A percentile compares a stretch with the other conserved stretches of the same genome.
Conservation (phyloP, 257 asterid genomes). For the Gentiana dahurica region DNA sequence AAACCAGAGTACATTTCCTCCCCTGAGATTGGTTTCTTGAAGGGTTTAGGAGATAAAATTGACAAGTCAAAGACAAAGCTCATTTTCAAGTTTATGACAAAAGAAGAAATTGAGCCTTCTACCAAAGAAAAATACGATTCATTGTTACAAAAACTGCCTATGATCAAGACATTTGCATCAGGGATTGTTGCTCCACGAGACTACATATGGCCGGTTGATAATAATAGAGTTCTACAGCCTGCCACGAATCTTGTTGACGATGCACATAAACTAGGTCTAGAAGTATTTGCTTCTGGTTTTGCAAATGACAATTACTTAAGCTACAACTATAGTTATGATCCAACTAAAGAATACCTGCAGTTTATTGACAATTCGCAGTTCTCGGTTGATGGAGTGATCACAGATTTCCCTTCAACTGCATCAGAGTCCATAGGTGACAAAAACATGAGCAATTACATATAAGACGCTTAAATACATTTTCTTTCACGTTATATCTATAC, state of each 20-base stretch:
- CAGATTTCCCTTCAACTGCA: slow-evolving; percentile 74
- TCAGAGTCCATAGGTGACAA: slow-evolving; percentile 64
- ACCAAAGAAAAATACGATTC: slow-evolving; percentile 43
- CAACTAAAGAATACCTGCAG: slow-evolving; percentile 55
- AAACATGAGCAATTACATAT: background rate
- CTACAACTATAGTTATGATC: slow-evolving; percentile 82
- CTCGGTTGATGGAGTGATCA: slow-evolving; percentile 76
- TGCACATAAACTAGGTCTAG: slow-evolving; percentile 62
- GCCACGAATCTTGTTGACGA: slow-evolving; percentile 58
- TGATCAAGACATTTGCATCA: slow-evolving; percentile 56
- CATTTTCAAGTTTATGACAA: slow-evolving; percentile 35
- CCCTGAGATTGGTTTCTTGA: slow-evolving; percentile 82
- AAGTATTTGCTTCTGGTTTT: slow-evolving; percentile 59
- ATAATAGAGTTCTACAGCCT: slow-evolving; percentile 34
- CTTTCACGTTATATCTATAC: background rate
- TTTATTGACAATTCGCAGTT: slow-evolving; percentile 50
- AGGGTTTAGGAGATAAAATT: slow-evolving; percentile 32
- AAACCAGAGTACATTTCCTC: slow-evolving; percentile 73
- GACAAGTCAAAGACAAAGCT: slow-evolving; percentile 39
- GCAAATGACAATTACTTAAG: slow-evolving; percentile 56
- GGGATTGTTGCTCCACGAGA: slow-evolving; percentile 77
- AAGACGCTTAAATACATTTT: background rate
- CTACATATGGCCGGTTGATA: slow-evolving; percentile 55
- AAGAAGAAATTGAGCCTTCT: slow-evolving; percentile 42
- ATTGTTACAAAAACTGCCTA: slow-evolving; percentile 30